Evolutionary conservation across 371 early-diverging fungal genomes (phyloP).

Genomic region (Mucor lusitanicus): DNA sequence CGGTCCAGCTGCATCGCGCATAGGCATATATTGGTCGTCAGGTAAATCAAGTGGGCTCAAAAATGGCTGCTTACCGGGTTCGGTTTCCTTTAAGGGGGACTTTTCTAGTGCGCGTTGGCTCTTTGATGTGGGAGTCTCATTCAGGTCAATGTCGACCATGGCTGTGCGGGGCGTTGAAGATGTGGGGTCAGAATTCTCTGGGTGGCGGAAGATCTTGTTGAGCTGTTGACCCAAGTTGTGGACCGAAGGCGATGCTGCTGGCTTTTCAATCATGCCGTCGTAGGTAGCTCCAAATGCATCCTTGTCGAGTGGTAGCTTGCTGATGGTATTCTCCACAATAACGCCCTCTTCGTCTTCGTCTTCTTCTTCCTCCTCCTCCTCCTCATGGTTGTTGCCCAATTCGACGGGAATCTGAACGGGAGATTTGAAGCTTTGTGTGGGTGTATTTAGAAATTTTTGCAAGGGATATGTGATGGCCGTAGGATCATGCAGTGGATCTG

Average conservation of each 20-base stretch:
- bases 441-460: constrained; percentile 13
- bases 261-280: neutral
- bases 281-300: neutral
- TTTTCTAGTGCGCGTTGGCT: neutral
- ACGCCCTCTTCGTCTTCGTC: neutral
- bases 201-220: neutral
- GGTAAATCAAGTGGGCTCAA: constrained; percentile 22
- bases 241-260: neutral
- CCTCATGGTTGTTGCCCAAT: neutral
- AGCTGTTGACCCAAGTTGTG: neutral
- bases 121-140: neutral
- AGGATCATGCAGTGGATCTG: constrained; percentile 1
- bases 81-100: neutral
- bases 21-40: constrained; percentile 16
- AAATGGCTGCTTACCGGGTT: constrained; percentile 1
- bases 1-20: constrained; percentile 14
- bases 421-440: neutral
- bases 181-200: neutral
- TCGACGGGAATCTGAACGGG: neutral
- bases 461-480: constrained; percentile 10
- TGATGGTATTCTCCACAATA: neutral
- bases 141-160: neutral
- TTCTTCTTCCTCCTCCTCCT: neutral
- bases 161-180: neutral
- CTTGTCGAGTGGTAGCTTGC: neutral